phyloP scores from a whole-genome alignment of 2,329 filamentous ascomycete genomes.

The Calonectria pseudoturangicola region DNA sequence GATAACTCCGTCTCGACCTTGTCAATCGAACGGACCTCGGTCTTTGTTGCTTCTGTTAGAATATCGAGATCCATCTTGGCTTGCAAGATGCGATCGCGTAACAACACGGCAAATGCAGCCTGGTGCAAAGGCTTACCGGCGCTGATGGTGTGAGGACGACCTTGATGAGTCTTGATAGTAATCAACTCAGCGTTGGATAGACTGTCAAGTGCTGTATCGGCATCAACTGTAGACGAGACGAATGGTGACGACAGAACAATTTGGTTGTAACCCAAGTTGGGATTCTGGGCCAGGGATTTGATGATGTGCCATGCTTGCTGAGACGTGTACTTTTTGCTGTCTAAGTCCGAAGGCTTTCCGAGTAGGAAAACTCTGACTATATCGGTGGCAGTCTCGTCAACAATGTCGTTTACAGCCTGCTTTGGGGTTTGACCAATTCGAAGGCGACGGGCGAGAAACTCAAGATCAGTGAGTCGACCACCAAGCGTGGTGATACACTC shows the following conservation, averaged over 20 bases:
- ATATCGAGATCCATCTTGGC: constrained; percentile 84
- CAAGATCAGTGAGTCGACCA: constrained; percentile 94
- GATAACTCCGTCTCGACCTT: constrained; percentile 87
- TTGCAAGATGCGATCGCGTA: constrained; percentile 82
- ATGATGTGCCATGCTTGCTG: constrained; percentile 95
- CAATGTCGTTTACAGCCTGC: constrained; percentile 89
- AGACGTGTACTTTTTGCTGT: constrained; percentile 81
- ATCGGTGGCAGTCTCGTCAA: constrained; percentile 90
- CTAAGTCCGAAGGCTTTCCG: constrained; percentile 68
- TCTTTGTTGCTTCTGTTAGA: constrained; percentile 80
- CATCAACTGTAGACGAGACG: constrained; percentile 73
- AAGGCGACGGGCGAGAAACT: constrained; percentile 93
- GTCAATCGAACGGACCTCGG: constrained; percentile 83
- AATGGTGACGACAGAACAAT: constrained; percentile 86
- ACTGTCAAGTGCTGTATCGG: constrained; percentile 85
- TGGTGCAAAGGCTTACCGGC: constrained; percentile 91
- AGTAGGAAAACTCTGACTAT: constrained; percentile 95
- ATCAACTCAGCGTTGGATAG: constrained; percentile 93
- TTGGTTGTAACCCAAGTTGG: constrained; percentile 88
- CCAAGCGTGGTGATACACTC: constrained; percentile 88
- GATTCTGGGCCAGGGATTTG: constrained; percentile 82
- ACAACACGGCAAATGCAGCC: constrained; percentile 85
- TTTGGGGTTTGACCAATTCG: constrained; percentile 89
- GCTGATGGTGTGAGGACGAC: constrained; percentile 85
- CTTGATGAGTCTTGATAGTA: constrained; percentile 81